Conservation (phyloP, 164 flowering plant genomes). For the Paratinospora sagittata region DNA sequence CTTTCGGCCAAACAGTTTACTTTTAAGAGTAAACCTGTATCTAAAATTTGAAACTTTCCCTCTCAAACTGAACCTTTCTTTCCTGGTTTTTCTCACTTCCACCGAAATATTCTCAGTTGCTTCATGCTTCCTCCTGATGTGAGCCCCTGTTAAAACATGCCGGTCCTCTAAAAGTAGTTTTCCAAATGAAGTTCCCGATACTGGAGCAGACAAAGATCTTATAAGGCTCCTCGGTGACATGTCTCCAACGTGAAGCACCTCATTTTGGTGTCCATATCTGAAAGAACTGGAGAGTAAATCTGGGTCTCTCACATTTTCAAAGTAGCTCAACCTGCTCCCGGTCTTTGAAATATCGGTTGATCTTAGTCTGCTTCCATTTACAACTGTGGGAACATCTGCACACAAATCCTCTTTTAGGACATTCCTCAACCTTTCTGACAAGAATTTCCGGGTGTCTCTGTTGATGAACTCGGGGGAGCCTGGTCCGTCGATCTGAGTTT, state of each 20-base stretch:
- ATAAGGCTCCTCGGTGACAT: constrained; percentile 73
- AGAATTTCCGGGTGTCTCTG: constrained; percentile 58
- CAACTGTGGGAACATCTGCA: constrained; percentile 13
- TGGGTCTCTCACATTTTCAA: constrained; percentile 30
- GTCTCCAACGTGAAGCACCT: constrained; percentile 28
- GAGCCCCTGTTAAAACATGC: constrained; percentile 70
- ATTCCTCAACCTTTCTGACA: constrained; percentile 72
- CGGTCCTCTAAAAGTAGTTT: constrained; percentile 93
- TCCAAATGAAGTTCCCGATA: constrained; percentile 84
- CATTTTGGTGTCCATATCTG: constrained; percentile 43
- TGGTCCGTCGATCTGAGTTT: constrained; percentile 42
- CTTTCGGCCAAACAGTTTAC: constrained; percentile 69
- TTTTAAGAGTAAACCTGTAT: constrained; percentile 50
- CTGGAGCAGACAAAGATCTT: constrained; percentile 92
- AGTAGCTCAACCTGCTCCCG: constrained; percentile 5
- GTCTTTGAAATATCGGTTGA: constrained; percentile 19
- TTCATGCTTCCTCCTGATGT: constrained; percentile 86
- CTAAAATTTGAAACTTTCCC: constrained; percentile 70
- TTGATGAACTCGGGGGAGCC: constrained; percentile 61
- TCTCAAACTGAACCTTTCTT: constrained; percentile 58
- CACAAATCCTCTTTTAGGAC: constrained; percentile 42
- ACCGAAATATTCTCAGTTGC: constrained; percentile 33
- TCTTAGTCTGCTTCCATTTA: constrained; percentile 24
- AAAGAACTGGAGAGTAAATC: constrained; percentile 55
- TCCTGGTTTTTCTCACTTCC: constrained; percentile 45